Evolutionary conservation across 768 basidiomycete genomes (phyloP), one percentile per base, ranked within the genome.

Genomic region (Pleurotus eryngii): DNA sequence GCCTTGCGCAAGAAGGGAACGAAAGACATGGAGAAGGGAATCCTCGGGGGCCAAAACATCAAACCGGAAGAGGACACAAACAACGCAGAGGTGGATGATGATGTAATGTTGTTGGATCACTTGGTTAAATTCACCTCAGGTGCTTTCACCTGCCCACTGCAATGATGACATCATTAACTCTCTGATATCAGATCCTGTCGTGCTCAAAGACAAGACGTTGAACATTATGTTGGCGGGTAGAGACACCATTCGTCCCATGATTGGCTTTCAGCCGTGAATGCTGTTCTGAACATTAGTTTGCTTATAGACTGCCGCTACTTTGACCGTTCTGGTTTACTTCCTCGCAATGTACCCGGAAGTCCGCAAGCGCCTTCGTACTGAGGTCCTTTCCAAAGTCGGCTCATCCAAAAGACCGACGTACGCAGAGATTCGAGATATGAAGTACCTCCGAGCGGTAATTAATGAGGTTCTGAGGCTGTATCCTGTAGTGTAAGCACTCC

Each of bases 371-470:
- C 74, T 87, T 20, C 78, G 82, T 1, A 72, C 81, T 53, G 86
- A 89, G 68, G 77, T 89, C 47, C 65, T 83, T 4, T 64, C 67
- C 30, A 77, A 77, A 39, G 75, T 87, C 5, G 85, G 86, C 0
- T 65, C 70, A 0, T 72, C 70, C 0, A 72, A 74, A 1, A 71
- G 76, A 9, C 86, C 84, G 3, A 77, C 77, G 2, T 79, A 78
- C 53, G 80, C 45, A 27, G 40, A 22, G n/a, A 46, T 56, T 30
- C 45, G 55, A 24, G 46, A 56, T 42, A 47, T 56, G 55, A 56
- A 56, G 30, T 56, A 56, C 43, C 26, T 56, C 35, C 22, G 46
- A 5, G 55, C 55, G 22, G 55, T 46, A 7, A 46, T 56, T 30
- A 47, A 56, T 17, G 46, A 56, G 40, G 43, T 38, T n/a, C 45